Evolutionary conservation across 2,329 filamentous ascomycete species (phyloP).

Genomic region (Trichoderma citrinoviride): DNA sequence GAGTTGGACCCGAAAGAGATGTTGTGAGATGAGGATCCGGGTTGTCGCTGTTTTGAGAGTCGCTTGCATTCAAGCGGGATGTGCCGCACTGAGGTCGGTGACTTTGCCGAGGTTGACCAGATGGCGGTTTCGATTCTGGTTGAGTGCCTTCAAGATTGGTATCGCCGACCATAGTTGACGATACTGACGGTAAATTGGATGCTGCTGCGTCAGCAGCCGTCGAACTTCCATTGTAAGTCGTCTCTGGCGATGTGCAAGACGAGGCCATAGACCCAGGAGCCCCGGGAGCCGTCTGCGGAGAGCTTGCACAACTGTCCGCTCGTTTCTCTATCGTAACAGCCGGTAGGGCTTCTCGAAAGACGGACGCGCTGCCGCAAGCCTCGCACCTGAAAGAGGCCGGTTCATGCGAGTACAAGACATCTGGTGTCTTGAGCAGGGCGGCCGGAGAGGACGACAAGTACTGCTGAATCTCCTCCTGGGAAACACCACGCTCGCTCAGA

Average conservation of each 20-base stretch:
- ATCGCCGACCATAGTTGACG: not conserved
- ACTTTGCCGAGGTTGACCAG: not conserved
- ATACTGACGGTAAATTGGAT: not conserved
- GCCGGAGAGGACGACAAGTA: slow-evolving; percentile 2
- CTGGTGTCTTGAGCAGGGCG: not conserved
- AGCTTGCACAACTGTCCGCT: too few relatives aligned
- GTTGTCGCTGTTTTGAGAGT: not conserved
- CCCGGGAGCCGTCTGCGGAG: not conserved
- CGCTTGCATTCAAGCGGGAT: not conserved
- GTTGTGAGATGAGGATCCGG: not conserved
- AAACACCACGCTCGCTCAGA: slow-evolving; percentile 7
- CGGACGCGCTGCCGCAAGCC: not conserved
- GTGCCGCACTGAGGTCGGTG: not conserved
- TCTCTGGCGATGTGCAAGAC: not conserved
- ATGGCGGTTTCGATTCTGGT: not conserved
- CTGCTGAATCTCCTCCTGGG: slow-evolving; percentile 10
- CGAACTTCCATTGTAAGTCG: not conserved
- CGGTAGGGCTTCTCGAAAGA: not conserved
- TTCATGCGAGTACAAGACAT: not conserved
- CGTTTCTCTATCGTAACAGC: too few relatives aligned
- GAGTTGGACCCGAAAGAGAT: not conserved
- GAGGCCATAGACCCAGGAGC: not conserved
- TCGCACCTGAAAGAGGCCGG: not conserved
- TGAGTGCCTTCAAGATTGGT: fast-evolving
- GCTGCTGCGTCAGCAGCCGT: not conserved